phyloP scores from a whole-genome alignment of 176 grass and related monocot genomes.

The Oryza longistaminata region DNA sequence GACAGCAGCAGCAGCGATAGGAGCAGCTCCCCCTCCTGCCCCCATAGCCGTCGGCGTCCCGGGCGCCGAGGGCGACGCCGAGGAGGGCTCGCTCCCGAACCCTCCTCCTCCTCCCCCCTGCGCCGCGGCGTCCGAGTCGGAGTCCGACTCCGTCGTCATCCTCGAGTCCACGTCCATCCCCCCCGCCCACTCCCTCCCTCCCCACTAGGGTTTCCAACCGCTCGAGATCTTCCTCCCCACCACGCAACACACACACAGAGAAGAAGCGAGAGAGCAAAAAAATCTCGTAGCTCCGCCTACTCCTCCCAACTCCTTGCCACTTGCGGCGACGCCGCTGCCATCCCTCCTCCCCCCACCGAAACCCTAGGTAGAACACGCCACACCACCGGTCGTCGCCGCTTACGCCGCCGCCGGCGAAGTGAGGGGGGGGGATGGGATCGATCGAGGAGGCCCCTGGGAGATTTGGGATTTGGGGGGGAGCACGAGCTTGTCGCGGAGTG shows the following conservation, averaged over 20 bases:
- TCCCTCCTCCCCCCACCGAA: background rate
- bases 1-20: background rate
- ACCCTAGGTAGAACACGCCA: background rate
- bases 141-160: constrained; percentile 56
- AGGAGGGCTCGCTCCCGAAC: constrained; percentile 42
- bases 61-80: constrained; percentile 32
- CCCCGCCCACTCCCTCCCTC: background rate
- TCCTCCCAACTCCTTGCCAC: background rate
- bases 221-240: constrained; percentile 12
- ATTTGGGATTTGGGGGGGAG: constrained; percentile 24
- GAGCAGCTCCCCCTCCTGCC: background rate
- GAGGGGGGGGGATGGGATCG: constrained; percentile 50
- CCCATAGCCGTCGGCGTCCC: background rate
- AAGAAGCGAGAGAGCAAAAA: background rate
- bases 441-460: constrained; percentile 41
- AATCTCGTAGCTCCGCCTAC: background rate
- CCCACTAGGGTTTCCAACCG: constrained; percentile 47
- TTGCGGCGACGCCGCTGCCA: background rate
- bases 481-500: background rate
- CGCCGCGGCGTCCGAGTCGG: constrained; percentile 44
- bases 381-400: background rate
- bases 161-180: constrained; percentile 55
- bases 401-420: constrained; percentile 14
- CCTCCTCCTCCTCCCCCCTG: background rate
- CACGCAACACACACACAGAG: too few relatives aligned